phyloP scores from a whole-genome alignment of 495 filamentous ascomycete species.

The Massariosphaeria phaeospora region DNA sequence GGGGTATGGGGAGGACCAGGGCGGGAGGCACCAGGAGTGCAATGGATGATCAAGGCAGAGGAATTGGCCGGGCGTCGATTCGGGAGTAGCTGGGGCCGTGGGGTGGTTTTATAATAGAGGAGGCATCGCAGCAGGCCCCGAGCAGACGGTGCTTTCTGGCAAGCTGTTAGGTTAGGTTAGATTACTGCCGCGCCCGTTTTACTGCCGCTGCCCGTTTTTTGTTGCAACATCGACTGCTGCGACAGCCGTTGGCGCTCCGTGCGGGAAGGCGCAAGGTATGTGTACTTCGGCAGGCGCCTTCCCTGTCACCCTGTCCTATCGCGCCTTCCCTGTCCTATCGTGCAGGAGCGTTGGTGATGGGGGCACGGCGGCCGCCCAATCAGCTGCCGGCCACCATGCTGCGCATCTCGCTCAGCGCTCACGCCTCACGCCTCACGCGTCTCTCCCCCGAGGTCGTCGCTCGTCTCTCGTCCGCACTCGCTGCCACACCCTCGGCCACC shows the following conservation, averaged over 20 bases:
- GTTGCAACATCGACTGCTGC: conserved; percentile 37
- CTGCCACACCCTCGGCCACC: too few relatives aligned
- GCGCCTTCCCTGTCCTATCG: conserved; percentile 14
- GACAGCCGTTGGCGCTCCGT: conserved; percentile 31
- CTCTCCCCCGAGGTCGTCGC: too few relatives aligned
- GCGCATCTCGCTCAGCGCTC: too few relatives aligned
- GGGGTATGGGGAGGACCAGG: not conserved
- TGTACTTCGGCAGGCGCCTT: conserved; percentile 8
- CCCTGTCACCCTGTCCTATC: conserved; percentile 18
- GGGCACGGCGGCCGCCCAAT: not conserved
- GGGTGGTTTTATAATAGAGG: conserved; percentile 33
- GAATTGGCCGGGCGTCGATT: conserved; percentile 13
- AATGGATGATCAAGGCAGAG: not conserved
- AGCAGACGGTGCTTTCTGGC: conserved; percentile 29
- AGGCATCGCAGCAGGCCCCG: conserved; percentile 28
- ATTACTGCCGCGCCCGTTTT: conserved; percentile 5
- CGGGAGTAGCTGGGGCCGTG: conserved; percentile 20
- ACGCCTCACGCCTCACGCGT: too few relatives aligned
- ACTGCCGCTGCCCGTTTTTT: conserved; percentile 33
- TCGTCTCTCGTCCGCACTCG: too few relatives aligned
- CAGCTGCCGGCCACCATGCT: too few relatives aligned
- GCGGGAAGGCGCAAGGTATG: conserved; percentile 25
- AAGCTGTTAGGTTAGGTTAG: conserved; percentile 30
- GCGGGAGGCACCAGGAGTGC: conserved; percentile 2
- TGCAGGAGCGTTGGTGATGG: conserved; percentile 21